Evolutionary conservation across 805 yeast genomes (phyloP).

Genomic region (Sugiyamaella mastotermitis): DNA sequence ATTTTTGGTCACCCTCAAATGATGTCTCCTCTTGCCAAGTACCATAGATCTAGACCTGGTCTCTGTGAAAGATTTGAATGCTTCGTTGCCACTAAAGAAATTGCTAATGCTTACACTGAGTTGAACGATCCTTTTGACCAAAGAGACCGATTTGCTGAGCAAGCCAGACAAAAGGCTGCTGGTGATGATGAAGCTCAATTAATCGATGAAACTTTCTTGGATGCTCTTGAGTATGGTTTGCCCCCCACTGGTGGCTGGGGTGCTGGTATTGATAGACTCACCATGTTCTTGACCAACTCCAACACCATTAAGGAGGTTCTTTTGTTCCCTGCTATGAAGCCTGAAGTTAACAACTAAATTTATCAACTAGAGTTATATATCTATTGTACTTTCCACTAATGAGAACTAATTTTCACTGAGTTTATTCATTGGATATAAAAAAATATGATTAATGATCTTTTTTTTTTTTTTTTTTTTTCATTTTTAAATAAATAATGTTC

Average conservation of each 20-base stretch:
- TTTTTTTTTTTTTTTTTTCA: too few species aligned
- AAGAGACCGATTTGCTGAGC: conserved; percentile 96
- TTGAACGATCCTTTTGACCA: conserved; percentile 98
- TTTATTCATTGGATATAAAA: too few species aligned
- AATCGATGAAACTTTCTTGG: conserved; percentile 94
- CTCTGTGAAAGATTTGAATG: conserved; percentile 98
- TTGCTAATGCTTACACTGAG: conserved; percentile 97
- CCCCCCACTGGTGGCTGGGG: conserved; percentile 99
- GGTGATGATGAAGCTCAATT: conserved; percentile 99
- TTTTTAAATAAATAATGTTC: too few species aligned
- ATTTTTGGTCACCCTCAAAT: conserved; percentile 98
- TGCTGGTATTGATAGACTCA: conserved; percentile 95
- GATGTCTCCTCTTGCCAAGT: conserved; percentile 99
- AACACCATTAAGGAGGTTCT: conserved; percentile 96
- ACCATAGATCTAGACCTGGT: conserved; percentile 87
- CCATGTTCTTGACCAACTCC: conserved; percentile 96
- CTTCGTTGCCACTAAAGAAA: conserved; percentile 97
- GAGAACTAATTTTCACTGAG: too few species aligned
- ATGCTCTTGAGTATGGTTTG: conserved; percentile 95
- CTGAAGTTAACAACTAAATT: conserved; percentile 49
- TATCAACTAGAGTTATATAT: too few species aligned
- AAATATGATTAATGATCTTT: too few species aligned
- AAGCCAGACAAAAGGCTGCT: conserved; percentile 96
- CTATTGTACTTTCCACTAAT: too few species aligned
- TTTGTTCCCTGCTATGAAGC: conserved; percentile 98